Base-by-base conservation (phyloP, 495 filamentous ascomycete genomes). In the Margaritispora aquatica region DNA sequence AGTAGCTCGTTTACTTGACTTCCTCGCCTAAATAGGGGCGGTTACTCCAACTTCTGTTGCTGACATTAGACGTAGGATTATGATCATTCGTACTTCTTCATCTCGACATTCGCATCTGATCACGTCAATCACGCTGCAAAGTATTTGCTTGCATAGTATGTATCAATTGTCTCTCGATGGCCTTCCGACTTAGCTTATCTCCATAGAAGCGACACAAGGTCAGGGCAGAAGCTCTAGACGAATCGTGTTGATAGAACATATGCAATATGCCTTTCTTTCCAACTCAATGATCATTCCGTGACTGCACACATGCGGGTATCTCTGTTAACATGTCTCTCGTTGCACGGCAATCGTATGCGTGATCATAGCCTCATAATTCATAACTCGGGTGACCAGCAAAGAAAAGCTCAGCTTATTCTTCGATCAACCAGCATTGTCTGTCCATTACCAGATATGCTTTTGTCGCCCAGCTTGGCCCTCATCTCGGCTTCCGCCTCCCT, bases 21-120 rank as follows among this genome's bases (percentile, higher is more conserved):
- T n/a, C n/a, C 54, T 41, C 22, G 20, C 22, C 52, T 49, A 24
- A 44, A 44, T 15, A 44, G 27, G n/a, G 19, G 21, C n/a, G n/a
- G n/a, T n/a, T n/a, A n/a, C 9, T 34, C 41, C 19, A 5, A 53
- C 3, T 17, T 22, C 2, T 41, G 2, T 2, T 54, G 38, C 44
- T 59, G 20, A 58, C 27, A 23, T 10, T 17, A 55, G 68, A 3
- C 3, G 10, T n/a, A 90, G 68, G 92, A 84, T 53, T 98, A 98
- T 69, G 95, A 98, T 72, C 94, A 97, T 71, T 95, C 90, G 55
- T 98, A 98, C 71, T 97, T 81, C 73, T 96, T 94, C 66, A 93
- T 98, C 76, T 83, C 93, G 26, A 83, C 78, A 11, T 98, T 98
- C 73, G 80, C 88, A 51, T 86, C 87, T 64, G 92, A 97, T 63